phyloP scores from a whole-genome alignment of 2,329 filamentous ascomycete species.

The Cercospora brassicicola region DNA sequence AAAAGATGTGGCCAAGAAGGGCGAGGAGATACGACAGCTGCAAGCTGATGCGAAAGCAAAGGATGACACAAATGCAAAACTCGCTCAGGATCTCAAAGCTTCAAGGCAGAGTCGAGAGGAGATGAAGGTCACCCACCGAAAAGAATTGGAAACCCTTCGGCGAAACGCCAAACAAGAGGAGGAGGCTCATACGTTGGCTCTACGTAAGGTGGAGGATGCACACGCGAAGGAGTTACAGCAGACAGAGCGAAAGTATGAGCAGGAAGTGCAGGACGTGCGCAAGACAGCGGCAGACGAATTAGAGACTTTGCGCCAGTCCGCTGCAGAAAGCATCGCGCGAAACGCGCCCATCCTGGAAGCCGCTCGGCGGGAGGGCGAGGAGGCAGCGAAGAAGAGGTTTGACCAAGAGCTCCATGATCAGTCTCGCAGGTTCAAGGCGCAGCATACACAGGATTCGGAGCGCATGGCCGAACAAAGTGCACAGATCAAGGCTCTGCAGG shows the following conservation, averaged over 20 bases:
- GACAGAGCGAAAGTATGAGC: background rate
- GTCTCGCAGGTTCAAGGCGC: background rate
- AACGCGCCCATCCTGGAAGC: slow-evolving; percentile 13
- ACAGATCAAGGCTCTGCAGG: background rate
- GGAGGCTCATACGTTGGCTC: background rate
- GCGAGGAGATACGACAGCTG: background rate
- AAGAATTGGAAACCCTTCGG: background rate
- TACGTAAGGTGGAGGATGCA: background rate
- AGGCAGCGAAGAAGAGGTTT: background rate
- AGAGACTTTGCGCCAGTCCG: slow-evolving; percentile 3
- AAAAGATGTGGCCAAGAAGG: background rate
- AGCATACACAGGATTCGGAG: background rate
- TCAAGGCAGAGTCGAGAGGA: background rate
- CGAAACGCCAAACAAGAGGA: background rate
- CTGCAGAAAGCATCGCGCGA: slow-evolving; percentile 5
- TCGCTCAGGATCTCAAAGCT: background rate
- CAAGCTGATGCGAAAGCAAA: background rate
- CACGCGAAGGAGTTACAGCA: background rate
- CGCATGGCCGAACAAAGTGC: background rate
- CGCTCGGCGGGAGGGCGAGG: slow-evolving; percentile 12
- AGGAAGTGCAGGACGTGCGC: background rate
- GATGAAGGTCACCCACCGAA: background rate
- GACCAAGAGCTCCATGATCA: slow-evolving; percentile 2
- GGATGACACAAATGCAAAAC: background rate
- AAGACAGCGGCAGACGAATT: background rate